Percentiles rank a stretch among this genome's conserved stretches.
These are phyloP conservation scores for Pisolithus orientalis DNA, from an alignment of 768 basidiomycete species.

Conservation along the genomic window DNA sequence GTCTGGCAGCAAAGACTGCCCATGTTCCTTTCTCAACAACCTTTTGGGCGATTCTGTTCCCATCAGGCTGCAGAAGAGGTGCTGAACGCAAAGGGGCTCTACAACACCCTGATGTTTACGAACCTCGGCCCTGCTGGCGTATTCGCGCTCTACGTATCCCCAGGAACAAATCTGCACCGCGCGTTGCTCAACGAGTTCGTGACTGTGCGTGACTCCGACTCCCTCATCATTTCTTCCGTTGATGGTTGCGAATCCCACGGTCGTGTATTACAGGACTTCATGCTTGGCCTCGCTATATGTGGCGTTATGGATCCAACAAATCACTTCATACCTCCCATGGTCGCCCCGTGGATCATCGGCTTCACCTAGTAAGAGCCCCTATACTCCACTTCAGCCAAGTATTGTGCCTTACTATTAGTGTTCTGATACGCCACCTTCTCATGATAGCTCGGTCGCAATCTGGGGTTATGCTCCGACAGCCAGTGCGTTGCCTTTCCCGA, in stretches of 20 bases:
- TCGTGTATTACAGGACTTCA: constrained; percentile 30
- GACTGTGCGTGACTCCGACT: constrained; percentile 21
- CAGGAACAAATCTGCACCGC: constrained; percentile 25
- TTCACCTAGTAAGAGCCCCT: constrained; percentile 48
- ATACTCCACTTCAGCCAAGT: background rate
- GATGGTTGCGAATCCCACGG: background rate
- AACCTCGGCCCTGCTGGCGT: constrained; percentile 31
- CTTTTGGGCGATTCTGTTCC: constrained; percentile 15
- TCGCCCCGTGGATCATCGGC: constrained; percentile 46
- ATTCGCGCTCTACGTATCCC: constrained; percentile 32
- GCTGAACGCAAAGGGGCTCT: constrained; percentile 22
- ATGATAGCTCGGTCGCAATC: constrained; percentile 44
- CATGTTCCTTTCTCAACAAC: constrained; percentile 19
- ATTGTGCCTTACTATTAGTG: background rate
- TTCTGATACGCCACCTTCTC: constrained; percentile 1
- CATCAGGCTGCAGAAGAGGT: constrained; percentile 22
- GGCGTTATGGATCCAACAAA: constrained; percentile 53
- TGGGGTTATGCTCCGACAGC: constrained; percentile 55
- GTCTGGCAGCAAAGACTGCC: constrained; percentile 1
- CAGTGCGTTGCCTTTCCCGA: constrained; percentile 23
- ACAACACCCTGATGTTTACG: constrained; percentile 29
- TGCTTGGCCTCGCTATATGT: constrained; percentile 42
- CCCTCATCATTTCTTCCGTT: background rate
- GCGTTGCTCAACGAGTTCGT: constrained; percentile 36
- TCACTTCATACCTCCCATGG: constrained; percentile 45